A percentile compares a stretch with the other conserved stretches of the same genome.
These are phyloP conservation scores for Saccharomycopsis capsularis DNA, from an alignment of 805 yeast genomes.

Conservation along the genomic window DNA sequence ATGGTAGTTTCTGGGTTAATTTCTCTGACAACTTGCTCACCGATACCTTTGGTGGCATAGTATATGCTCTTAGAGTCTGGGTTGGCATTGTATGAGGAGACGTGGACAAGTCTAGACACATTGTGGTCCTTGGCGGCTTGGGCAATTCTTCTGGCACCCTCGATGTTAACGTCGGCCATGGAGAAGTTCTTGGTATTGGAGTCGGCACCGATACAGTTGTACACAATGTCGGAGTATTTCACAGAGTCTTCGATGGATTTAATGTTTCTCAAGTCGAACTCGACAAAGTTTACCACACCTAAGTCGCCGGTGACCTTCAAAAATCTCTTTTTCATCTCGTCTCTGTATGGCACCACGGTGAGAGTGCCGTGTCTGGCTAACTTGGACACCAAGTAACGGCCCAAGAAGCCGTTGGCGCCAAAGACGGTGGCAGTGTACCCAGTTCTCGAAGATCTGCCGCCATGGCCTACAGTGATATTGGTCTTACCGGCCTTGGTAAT, in stretches of 20 bases:
- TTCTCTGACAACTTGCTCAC: constrained; percentile 64
- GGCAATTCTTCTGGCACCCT: constrained; percentile 70
- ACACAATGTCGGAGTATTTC: constrained; percentile 75
- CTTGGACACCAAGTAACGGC: constrained; percentile 62
- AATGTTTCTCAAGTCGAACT: constrained; percentile 73
- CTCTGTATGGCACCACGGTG: constrained; percentile 73
- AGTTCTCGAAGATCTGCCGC: constrained; percentile 79
- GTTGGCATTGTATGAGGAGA: constrained; percentile 71
- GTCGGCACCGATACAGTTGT: constrained; percentile 72
- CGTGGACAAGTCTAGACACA: constrained; percentile 70
- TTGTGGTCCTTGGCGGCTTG: constrained; percentile 61
- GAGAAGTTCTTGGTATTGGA: constrained; percentile 71
- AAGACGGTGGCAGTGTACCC: constrained; percentile 87
- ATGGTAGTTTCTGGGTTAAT: constrained; percentile 70
- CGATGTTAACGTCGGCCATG: constrained; percentile 80
- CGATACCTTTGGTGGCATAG: constrained; percentile 72
- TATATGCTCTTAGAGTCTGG: constrained; percentile 61
- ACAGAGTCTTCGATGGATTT: constrained; percentile 71
- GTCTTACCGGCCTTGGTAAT: constrained; percentile 74
- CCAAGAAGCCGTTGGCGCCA: constrained; percentile 76
- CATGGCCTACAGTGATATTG: constrained; percentile 60
- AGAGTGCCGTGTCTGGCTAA: constrained; percentile 78
- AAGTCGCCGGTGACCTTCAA: constrained; percentile 79
- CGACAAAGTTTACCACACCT: constrained; percentile 80
- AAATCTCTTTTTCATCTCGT: constrained; percentile 69